These are phyloP conservation scores for Inga oerstediana DNA, from an alignment of 306 rosid genomes.

Conservation along the genomic window DNA sequence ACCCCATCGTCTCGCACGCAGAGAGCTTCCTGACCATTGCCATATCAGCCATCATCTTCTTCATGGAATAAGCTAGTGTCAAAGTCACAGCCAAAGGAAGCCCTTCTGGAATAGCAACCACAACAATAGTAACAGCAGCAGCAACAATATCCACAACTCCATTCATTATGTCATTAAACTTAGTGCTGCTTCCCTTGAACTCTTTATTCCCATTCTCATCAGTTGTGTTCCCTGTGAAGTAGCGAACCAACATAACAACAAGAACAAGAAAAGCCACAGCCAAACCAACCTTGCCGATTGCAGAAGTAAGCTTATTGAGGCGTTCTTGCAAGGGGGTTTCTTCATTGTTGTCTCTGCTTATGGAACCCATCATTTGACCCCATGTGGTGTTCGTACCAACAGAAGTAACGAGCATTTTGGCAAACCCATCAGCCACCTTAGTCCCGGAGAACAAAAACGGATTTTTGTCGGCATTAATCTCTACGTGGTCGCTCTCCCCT, in stretches of 20 bases:
- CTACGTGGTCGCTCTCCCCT: not conserved
- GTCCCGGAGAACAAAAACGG: conserved; percentile 11
- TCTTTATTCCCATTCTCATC: conserved; percentile 34
- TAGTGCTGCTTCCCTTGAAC: conserved; percentile 21
- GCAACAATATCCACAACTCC: conserved; percentile 30
- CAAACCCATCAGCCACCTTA: not conserved
- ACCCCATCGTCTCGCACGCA: conserved; percentile 52
- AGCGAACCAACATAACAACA: conserved; percentile 25
- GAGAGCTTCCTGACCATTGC: conserved; percentile 52
- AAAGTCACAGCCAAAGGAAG: conserved; percentile 44
- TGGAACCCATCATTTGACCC: not conserved
- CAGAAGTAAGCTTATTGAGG: conserved; percentile 29
- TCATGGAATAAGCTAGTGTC: conserved; percentile 52
- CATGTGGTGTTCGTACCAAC: conserved; percentile 1
- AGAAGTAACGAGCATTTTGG: not conserved
- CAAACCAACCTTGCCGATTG: conserved; percentile 37
- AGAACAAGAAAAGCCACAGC: conserved; percentile 40
- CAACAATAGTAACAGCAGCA: conserved; percentile 45
- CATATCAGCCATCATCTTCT: conserved; percentile 50
- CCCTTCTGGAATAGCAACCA: conserved; percentile 55
- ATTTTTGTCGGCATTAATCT: not conserved
- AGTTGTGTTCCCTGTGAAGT: not conserved
- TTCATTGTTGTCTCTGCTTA: not conserved
- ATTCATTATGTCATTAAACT: conserved; percentile 27
- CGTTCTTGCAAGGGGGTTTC: not conserved